Conservation (phyloP, 345 rosid genomes). For the Populus ilicifolia region DNA sequence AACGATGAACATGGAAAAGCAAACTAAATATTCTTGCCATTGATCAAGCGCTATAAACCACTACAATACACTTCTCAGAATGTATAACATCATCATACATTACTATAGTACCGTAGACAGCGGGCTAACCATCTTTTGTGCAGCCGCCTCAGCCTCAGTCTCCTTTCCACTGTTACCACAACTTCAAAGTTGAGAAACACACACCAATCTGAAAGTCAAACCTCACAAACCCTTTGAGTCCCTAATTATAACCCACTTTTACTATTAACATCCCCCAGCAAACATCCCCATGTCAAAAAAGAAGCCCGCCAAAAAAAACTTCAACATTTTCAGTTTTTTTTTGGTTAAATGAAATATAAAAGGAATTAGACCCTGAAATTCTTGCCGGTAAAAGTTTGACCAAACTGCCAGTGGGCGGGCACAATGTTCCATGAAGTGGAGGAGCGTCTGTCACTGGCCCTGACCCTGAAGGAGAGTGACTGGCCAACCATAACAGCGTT, state of each 20-base stretch:
- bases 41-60: not conserved
- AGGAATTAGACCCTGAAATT: conserved; percentile 68
- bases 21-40: not conserved
- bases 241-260: not conserved
- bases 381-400: conserved; percentile 88
- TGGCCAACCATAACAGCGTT: conserved; percentile 77
- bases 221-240: not conserved
- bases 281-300: conserved; percentile 2
- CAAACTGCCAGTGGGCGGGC: conserved; percentile 84
- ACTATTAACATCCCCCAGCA: conserved; percentile 12
- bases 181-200: not conserved
- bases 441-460: conserved; percentile 69
- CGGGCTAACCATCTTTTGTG: conserved; percentile 42
- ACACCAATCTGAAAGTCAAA: conserved; percentile 4
- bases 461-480: conserved; percentile 77
- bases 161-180: not conserved
- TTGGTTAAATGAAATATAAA: not conserved
- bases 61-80: conserved; percentile 1
- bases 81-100: not conserved
- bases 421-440: conserved; percentile 78
- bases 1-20: not conserved
- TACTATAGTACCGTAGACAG: conserved; percentile 17
- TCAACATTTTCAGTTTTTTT: too few relatives aligned
- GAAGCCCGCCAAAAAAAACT: too few relatives aligned
- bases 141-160: conserved; percentile 40